These are phyloP conservation scores for Hanseniaspora mollemarum DNA, from an alignment of 805 yeast species.

Conservation along the genomic window DNA sequence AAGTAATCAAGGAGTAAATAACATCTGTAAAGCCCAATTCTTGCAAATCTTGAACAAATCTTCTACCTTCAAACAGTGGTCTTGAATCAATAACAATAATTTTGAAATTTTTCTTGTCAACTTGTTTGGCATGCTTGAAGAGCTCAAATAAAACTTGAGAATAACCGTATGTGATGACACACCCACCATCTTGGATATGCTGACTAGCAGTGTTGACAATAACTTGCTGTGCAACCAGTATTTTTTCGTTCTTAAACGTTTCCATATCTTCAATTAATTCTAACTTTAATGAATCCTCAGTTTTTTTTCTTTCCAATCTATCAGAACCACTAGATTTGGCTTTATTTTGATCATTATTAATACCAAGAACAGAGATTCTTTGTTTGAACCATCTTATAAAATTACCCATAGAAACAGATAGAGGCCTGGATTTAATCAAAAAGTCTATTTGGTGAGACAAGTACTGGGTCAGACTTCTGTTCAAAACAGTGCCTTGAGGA, in stretches of 20 bases:
- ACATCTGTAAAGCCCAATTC: conserved; percentile 46
- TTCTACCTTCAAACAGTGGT: conserved; percentile 88
- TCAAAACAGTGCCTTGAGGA: conserved; percentile 72
- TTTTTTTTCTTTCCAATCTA: conserved; percentile 21
- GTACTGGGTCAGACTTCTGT: conserved; percentile 79
- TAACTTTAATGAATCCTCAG: conserved; percentile 48
- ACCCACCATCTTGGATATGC: conserved; percentile 65
- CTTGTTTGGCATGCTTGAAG: conserved; percentile 54
- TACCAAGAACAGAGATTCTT: conserved; percentile 70
- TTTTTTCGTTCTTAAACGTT: conserved; percentile 69
- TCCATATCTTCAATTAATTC: conserved; percentile 58
- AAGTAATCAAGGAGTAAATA: conserved; percentile 67
- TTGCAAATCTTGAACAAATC: conserved; percentile 54
- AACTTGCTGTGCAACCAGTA: conserved; percentile 69
- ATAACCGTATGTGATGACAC: conserved; percentile 77
- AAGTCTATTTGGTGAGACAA: conserved; percentile 87
- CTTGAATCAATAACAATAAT: conserved; percentile 85
- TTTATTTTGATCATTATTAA: conserved; percentile 34
- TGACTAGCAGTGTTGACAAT: conserved; percentile 69
- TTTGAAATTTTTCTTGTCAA: conserved; percentile 55
- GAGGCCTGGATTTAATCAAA: conserved; percentile 78
- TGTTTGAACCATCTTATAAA: conserved; percentile 96
- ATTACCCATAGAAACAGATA: conserved; percentile 92
- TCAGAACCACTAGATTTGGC: conserved; percentile 31
- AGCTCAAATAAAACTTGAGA: conserved; percentile 72